A percentile compares a stretch with the other conserved stretches of the same genome.
phyloP scores from a whole-genome alignment of 1,139 yeast species.

The Suhomyces bokatorum region DNA sequence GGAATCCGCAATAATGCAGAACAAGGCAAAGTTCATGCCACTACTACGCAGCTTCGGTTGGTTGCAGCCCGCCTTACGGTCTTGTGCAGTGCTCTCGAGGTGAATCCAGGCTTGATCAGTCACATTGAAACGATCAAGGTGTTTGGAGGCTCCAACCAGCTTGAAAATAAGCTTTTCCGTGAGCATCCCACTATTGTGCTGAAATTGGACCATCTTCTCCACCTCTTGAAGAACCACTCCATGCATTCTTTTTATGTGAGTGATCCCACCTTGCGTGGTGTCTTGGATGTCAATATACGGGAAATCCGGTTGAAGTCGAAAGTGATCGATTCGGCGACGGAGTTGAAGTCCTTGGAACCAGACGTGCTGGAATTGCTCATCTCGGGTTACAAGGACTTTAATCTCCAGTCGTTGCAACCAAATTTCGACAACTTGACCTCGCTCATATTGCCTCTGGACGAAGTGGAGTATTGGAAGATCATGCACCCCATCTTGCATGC shows the following conservation, averaged over 20 bases:
- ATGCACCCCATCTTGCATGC: slow-evolving; percentile 11
- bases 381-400: background rate
- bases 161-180: slow-evolving; percentile 7
- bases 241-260: slow-evolving; percentile 20
- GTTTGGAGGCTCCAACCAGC: slow-evolving; percentile 9
- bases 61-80: slow-evolving; percentile 33
- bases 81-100: slow-evolving; percentile 26
- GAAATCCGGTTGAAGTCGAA: slow-evolving; percentile 4
- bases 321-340: background rate
- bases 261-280: slow-evolving; percentile 16
- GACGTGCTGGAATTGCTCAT: background rate
- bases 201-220: slow-evolving; percentile 14
- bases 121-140: slow-evolving; percentile 27
- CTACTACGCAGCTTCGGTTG: slow-evolving; percentile 21
- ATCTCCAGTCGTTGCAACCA: background rate
- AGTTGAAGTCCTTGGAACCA: background rate
- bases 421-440: slow-evolving; percentile 6
- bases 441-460: slow-evolving; percentile 20
- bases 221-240: slow-evolving; percentile 5
- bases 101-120: slow-evolving; percentile 29
- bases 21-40: slow-evolving; percentile 12
- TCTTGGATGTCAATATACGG: background rate
- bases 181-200: slow-evolving; percentile 9
- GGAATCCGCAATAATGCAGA: slow-evolving; percentile 23
- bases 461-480: slow-evolving; percentile 19